Base-by-base conservation (phyloP, 768 basidiomycete genomes). In the Dacryopinax primogenitus region DNA sequence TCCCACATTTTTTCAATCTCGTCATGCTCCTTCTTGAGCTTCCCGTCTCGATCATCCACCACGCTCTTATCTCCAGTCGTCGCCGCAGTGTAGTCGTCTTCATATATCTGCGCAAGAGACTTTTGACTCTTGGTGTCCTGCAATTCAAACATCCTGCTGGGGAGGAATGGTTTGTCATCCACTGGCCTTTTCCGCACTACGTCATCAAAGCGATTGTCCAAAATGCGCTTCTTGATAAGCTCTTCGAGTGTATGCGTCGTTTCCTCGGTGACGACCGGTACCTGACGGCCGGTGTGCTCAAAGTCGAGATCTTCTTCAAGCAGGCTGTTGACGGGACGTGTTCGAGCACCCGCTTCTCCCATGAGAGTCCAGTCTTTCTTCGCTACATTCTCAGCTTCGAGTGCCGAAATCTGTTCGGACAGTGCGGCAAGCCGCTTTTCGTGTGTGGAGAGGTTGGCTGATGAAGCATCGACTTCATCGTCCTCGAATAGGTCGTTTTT, bases 271-370 rank as follows among this genome's bases (percentile, higher is more conserved):
- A 96, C 83, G 47, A 91, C 81, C 16, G 95, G 96, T 0, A 87
- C 86, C 21, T 85, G 81, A 75, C 92, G 95, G 77, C 86, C 84
- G 26, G 86, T 84, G 32, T 92, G 86, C 67, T 98, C 96, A 68
- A 93, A 98, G 65, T 97, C 95, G 33, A 99, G 81, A 74, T 96
- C 91, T 73, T 98, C 90, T 73, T 91, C 90, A 13, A 99, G 81
- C 21, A 98, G 79, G 9, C 90, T 88, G 74, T 99, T 93, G 73
- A 91, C 85, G 2, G 96, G 95, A 63, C 96, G 82, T 44, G 86
- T 76, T 39, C 86, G 83, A 4, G 92, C 83, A 23, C 83, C 83
- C 33, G 92, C 90, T 76, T 98, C 95, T 61, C 96, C 94, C 79
- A 90, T 83, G 32, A 96, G 80, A 4, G 86, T 86, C 96, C 96